Evolutionary conservation across 306 rosid genomes (phyloP), one percentile per base, ranked within the genome.

Genomic region (Citrullus amarus): DNA sequence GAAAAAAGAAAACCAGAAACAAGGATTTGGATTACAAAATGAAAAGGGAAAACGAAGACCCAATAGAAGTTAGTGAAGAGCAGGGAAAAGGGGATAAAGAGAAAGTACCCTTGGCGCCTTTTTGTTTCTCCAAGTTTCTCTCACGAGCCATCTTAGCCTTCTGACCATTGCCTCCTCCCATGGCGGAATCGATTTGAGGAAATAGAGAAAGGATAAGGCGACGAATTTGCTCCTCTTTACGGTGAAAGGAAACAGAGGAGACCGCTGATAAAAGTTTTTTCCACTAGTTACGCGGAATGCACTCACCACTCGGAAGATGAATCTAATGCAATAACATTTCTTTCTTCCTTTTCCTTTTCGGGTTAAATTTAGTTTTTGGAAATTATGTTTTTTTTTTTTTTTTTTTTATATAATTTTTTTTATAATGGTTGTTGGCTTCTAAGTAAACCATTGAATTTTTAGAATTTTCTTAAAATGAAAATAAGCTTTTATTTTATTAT

Each of bases 121-220:
- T 91, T 72, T 66, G 82, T 84, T 93, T 93, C 86, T 91, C 97
- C 85, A 88, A 28, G 85, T 93, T 91, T 80, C 78, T 90, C 89
- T 93, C 96, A 30, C 97, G 97, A 39, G 98, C 98, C 89, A 84
- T 91, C 86, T 86, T 91, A 44, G 98, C 41, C 85, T 93, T 93
- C 59, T 93, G 98, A 3, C 81, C 93, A 77, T 93, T 93, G 87
- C 98, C 98, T 84, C 97, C 97, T 55, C 98, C 98, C 98, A 93
- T 90, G 76, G 57, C 75, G 36, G 75, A 69, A 69, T 69, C 75
- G 75, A 69, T 25, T 20, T 44, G 75, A 67, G 32, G 11, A 11
- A n/a, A 41, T 10, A 43, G 28, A 43, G 53, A 68, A 12, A 0
- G 15, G 34, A 41, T 68, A 43, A 68, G 54, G 54, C n/a, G 56